Percentiles rank a stretch among this genome's conserved stretches.
Evolutionary conservation across 2,329 filamentous ascomycete species (phyloP).

Genomic region (Trichoderma sp.): DNA sequence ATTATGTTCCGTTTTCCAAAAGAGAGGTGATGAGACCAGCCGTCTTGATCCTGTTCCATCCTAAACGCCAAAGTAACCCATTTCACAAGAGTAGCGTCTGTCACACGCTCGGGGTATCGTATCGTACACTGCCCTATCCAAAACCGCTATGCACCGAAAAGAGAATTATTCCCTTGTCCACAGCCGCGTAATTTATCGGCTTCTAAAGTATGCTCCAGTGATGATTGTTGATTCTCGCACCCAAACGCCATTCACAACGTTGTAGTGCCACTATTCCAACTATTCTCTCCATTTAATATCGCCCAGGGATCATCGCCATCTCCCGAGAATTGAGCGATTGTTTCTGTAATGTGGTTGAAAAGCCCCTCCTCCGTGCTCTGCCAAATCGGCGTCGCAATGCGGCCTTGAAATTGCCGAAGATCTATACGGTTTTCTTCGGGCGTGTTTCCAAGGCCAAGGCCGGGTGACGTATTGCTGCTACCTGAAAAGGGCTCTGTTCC

Average conservation of each 20-base stretch:
- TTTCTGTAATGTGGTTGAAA: conserved; percentile 35
- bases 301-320: conserved; percentile 36
- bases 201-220: neutral
- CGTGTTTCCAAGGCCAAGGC: conserved; percentile 40
- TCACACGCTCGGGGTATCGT: conserved; percentile 16
- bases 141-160: conserved; percentile 18
- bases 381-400: conserved; percentile 37
- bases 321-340: conserved; percentile 31
- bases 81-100: conserved; percentile 18
- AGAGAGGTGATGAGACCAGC: conserved; percentile 21
- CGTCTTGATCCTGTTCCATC: neutral
- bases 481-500: conserved; percentile 31
- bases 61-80: neutral
- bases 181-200: conserved; percentile 12
- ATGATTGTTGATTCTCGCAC: neutral
- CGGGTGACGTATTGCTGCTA: conserved; percentile 38
- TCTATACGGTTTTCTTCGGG: conserved; percentile 41
- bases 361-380: conserved; percentile 36
- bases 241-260: neutral
- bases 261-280: conserved; percentile 30
- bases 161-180: conserved; percentile 1
- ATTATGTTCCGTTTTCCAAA: neutral
- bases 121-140: conserved; percentile 24
- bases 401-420: conserved; percentile 38
- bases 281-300: conserved; percentile 34